Base-by-base conservation (phyloP, 2,329 filamentous ascomycete species). In the Beauveria brongniartii region DNA sequence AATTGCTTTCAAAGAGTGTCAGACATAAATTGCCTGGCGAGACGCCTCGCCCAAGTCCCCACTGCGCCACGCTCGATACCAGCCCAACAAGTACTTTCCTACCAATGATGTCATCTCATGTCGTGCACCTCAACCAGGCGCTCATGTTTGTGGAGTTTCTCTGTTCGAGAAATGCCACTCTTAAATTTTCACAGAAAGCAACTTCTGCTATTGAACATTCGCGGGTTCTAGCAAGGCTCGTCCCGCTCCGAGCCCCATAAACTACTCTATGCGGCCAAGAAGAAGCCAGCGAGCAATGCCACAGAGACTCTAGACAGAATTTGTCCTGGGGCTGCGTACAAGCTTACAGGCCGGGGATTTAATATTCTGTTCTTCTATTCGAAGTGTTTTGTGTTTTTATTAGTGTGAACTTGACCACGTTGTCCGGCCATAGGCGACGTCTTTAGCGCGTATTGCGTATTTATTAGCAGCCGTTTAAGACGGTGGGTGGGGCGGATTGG, bases 201-300 rank as follows among this genome's bases (percentile, higher is more conserved):
- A 37, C 37, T 14, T 20, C 22, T 28, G 1, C 4, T 12, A 34
- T 40, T 22, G 10, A 52, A 34, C 8, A 41, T 20, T 22, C 14
- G 41, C 46, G 18, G 16, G 47, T 48, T 44, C 48, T 50, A 53
- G 41, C 26, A 59, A 59, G 57, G 57, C 57, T 40, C 57, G 57
- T 59, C 48, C 57, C 57, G 57, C 57, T n/a, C 57, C 57, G 57
- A 14, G 50, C 37, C 57, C 50, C 57, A 59, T 59, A 59, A 59
- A 59, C 57, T 53, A 59, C 50, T 30, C 48, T 16, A 59, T 54
- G 57, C 50, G 50, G 57, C 50, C 57, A 59, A 59, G 57, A 30
- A 26, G 40, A 37, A n/a, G 28, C 4, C 22, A 12, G 37, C 56
- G 20, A 59, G n/a, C 56, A 43, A 41, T 51, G 55, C 18, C 37